Evolutionary conservation across 768 basidiomycete genomes (phyloP), one percentile per base, ranked within the genome.

Genomic region (Cystobasidium tubakii): DNA sequence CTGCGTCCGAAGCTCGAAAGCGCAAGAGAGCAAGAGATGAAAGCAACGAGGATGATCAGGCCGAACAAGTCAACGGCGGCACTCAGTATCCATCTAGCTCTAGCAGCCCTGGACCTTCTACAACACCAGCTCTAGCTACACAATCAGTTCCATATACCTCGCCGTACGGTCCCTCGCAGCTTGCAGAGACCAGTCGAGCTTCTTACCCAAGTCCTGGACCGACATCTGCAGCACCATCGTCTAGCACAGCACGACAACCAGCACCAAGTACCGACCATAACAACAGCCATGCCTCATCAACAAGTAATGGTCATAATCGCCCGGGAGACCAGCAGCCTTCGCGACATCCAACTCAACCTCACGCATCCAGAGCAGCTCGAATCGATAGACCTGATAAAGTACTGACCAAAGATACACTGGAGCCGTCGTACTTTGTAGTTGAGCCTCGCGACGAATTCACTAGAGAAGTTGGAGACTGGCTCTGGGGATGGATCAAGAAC

Each of bases 371-470:
- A 60, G 33, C 46, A 50, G 46, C 46, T 50, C 46, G 46, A 29
- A 15, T 27, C 57, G 57, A 27, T 25, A 60, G 23, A 34, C 27
- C 43, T 3, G 50, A 53, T 53, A 44, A 54, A 42, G n/a, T 50
- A 15, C 57, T 62, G 57, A 15, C 57, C 15, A 55, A 60, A 39
- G 69, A 55, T 17, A 74, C 79, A 1, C 77, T 82, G 33, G 80
- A 81, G 60, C 81, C 82, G 3, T 90, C 89, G 19, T 91, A 94
- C 76, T 86, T 96, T 33, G 90, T 89, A 66, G 88, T 92, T 63
- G 92, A 94, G 79, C 92, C 92, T 1, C 83, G 91, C 34, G 93
- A 96, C 81, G 93, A 95, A 79, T 93, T 96, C 80, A 92, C 92
- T 80, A 87, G 87, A 80, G 90, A 92, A 80, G 85, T 96, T 71